These are phyloP conservation scores for Gaeumannomyces sp. DNA, from an alignment of 2,329 filamentous ascomycete species.

Conservation along the genomic window DNA sequence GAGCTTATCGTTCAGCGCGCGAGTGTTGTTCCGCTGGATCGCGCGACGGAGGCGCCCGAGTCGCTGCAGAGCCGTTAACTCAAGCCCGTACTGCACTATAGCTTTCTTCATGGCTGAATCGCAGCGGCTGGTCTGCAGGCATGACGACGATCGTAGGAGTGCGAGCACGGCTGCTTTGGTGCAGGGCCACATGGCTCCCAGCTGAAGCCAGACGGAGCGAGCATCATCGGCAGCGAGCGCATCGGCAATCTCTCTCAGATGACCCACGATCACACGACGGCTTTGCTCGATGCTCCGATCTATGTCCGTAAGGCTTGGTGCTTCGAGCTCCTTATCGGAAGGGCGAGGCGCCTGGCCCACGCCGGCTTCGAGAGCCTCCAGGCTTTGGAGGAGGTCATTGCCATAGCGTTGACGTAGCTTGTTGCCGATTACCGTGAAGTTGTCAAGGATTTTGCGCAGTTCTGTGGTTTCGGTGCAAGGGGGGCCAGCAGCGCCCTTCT, in stretches of 20 bases:
- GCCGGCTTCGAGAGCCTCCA: background rate
- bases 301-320: background rate
- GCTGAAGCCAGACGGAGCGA: slow-evolving; percentile 18
- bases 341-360: background rate
- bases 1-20: slow-evolving; percentile 34
- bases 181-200: slow-evolving; percentile 2
- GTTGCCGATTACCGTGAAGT: background rate
- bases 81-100: slow-evolving; percentile 37
- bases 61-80: slow-evolving; percentile 38
- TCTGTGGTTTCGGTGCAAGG: background rate
- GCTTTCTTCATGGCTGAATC: slow-evolving; percentile 29
- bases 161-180: slow-evolving; percentile 32
- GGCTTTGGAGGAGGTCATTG: slow-evolving; percentile 2
- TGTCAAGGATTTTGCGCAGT: background rate
- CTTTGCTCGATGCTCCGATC: background rate
- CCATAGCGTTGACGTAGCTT: slow-evolving; percentile 1
- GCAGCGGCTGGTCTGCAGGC: slow-evolving; percentile 18
- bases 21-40: slow-evolving; percentile 18
- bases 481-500: too few relatives aligned
- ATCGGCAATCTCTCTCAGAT: slow-evolving; percentile 31
- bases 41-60: slow-evolving; percentile 34
- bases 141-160: slow-evolving; percentile 34
- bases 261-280: background rate
- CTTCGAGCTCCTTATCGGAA: background rate
- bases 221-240: slow-evolving; percentile 40